phyloP scores from a whole-genome alignment of 2,329 filamentous ascomycete genomes.

The Aspergillus quadricinctus region DNA sequence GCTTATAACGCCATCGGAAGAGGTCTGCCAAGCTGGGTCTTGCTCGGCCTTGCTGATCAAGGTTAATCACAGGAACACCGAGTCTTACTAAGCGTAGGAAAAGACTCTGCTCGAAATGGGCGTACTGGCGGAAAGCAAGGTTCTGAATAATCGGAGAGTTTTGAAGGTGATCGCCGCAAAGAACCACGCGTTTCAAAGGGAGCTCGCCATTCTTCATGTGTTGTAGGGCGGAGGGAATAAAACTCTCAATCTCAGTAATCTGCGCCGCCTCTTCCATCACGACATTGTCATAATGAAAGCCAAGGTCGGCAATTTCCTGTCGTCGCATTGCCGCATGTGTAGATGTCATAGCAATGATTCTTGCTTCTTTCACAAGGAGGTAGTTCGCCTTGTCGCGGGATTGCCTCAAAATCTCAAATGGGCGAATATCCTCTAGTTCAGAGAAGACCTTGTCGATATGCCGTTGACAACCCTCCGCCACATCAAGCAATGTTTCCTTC shows the following conservation, averaged over 20 bases:
- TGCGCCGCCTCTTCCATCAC: conserved; percentile 98
- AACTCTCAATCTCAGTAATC: conserved; percentile 95
- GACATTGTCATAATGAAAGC: conserved; percentile 96
- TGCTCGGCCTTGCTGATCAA: conserved; percentile 91
- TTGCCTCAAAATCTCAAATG: conserved; percentile 87
- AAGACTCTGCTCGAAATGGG: conserved; percentile 91
- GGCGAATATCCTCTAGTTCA: conserved; percentile 86
- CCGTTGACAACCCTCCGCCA: conserved; percentile 77
- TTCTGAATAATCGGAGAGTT: conserved; percentile 96
- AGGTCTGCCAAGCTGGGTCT: conserved; percentile 81
- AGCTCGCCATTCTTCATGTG: conserved; percentile 68
- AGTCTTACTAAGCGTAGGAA: conserved; percentile 88
- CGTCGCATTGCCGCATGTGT: conserved; percentile 95
- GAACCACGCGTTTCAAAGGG: conserved; percentile 77
- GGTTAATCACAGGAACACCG: conserved; percentile 82
- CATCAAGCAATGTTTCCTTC: conserved; percentile 66
- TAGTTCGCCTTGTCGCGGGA: conserved; percentile 95
- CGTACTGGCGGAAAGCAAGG: conserved; percentile 87
- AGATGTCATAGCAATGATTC: conserved; percentile 97
- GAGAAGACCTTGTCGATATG: conserved; percentile 89
- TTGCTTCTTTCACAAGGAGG: conserved; percentile 88
- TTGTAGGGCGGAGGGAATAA: conserved; percentile 91
- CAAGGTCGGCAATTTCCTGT: conserved; percentile 83
- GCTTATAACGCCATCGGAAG: conserved; percentile 89
- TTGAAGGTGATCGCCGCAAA: conserved; percentile 93